Conservation (phyloP, 768 basidiomycete species). For the Boletus subcaerulescens region DNA sequence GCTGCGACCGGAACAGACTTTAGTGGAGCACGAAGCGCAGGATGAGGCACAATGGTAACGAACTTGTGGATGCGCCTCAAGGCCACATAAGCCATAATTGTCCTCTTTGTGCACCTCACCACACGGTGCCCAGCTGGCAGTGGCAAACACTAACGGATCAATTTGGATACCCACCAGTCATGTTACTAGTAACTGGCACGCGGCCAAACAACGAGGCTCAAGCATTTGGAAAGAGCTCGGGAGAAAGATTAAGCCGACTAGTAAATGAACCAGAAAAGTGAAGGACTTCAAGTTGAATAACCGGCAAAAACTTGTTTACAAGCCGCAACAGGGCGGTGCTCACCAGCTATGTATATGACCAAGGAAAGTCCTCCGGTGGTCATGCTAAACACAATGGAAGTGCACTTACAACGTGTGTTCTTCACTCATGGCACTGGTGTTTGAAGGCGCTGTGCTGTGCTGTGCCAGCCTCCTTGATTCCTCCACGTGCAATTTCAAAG, state of each 20-base stretch:
- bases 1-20: neutral
- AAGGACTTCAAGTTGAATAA: too few relatives aligned
- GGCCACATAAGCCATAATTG: neutral
- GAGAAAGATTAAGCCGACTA: neutral
- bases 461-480: too few relatives aligned
- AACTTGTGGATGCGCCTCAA: neutral
- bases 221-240: neutral
- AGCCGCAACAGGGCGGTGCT: too few relatives aligned
- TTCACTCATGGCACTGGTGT: too few relatives aligned
- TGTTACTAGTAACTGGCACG: neutral
- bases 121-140: neutral
- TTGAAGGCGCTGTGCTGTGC: too few relatives aligned
- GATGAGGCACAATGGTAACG: neutral
- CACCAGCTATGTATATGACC: too few relatives aligned
- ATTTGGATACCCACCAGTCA: neutral
- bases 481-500: too few relatives aligned
- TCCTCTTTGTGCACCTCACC: constrained; percentile 1
- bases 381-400: too few relatives aligned
- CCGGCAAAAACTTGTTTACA: too few relatives aligned
- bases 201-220: neutral
- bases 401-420: too few relatives aligned
- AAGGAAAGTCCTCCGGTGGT: too few relatives aligned
- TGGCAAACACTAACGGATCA: neutral
- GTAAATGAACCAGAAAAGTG: too few relatives aligned
- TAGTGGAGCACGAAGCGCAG: neutral